These are phyloP conservation scores for Yarrowia sp. DNA, from an alignment of 805 yeast species.

Conservation along the genomic window DNA sequence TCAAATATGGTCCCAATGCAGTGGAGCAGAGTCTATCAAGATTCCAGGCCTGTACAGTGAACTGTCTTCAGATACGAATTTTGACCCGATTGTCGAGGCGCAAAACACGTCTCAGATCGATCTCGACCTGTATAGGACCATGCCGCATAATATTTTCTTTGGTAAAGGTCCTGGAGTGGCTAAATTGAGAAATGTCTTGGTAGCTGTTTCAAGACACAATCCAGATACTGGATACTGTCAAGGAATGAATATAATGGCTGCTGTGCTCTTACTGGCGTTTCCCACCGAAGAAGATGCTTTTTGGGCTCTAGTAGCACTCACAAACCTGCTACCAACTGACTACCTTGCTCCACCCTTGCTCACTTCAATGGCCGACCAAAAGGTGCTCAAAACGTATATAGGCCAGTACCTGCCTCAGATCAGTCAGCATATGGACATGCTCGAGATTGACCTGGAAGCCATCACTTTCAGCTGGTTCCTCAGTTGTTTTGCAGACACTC, in stretches of 20 bases:
- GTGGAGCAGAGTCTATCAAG: constrained; percentile 47
- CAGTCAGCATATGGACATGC: constrained; percentile 38
- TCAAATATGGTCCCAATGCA: constrained; percentile 53
- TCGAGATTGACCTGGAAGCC: constrained; percentile 48
- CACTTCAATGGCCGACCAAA: constrained; percentile 45
- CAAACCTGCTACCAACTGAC: constrained; percentile 48
- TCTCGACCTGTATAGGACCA: constrained; percentile 54
- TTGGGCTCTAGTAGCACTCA: constrained; percentile 51
- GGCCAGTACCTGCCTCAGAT: constrained; percentile 45
- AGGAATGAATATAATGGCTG: constrained; percentile 61
- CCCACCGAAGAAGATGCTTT: constrained; percentile 52
- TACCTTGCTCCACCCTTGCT: constrained; percentile 43
- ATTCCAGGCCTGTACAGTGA: constrained; percentile 49
- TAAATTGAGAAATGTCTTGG: constrained; percentile 48
- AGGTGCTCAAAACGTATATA: constrained; percentile 42
- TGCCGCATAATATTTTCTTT: constrained; percentile 55
- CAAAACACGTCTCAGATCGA: constrained; percentile 49
- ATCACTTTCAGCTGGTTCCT: constrained; percentile 59
- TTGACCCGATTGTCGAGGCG: constrained; percentile 31
- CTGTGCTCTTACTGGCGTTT: constrained; percentile 47
- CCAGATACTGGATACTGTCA: constrained; percentile 56
- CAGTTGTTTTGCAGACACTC: constrained; percentile 51
- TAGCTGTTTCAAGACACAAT: constrained; percentile 50
- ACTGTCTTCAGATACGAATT: constrained; percentile 31
- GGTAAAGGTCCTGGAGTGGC: constrained; percentile 55